phyloP scores from a whole-genome alignment of 2,329 filamentous ascomycete genomes.

The Nigrograna mackinnonii region DNA sequence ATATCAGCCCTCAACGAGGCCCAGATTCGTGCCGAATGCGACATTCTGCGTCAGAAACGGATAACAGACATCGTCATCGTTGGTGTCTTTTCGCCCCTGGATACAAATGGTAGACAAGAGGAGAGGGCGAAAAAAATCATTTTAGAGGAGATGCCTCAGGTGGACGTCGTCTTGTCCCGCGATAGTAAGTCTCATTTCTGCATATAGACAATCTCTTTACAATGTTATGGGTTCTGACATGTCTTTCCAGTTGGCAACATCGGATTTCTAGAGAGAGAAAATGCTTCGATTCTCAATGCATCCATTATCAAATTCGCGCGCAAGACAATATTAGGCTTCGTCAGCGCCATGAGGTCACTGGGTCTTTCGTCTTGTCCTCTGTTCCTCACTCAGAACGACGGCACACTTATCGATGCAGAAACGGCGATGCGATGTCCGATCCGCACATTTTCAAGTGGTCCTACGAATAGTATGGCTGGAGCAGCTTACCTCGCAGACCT shows the following conservation, averaged over 20 bases:
- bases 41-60: background rate
- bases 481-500: background rate
- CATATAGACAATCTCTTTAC: too few relatives aligned
- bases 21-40: background rate
- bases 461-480: background rate
- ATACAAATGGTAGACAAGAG: background rate
- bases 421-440: background rate
- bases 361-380: background rate
- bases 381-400: background rate
- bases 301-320: slow-evolving; percentile 61
- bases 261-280: slow-evolving; percentile 64
- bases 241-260: slow-evolving; percentile 46
- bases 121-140: background rate
- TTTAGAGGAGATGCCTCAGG: background rate
- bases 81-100: background rate
- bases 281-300: slow-evolving; percentile 67
- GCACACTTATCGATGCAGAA: background rate
- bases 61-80: background rate
- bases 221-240: too few relatives aligned
- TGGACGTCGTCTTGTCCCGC: background rate
- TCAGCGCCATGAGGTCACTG: background rate
- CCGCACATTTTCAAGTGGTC: background rate
- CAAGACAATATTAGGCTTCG: background rate
- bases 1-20: background rate
- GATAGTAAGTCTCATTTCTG: too few relatives aligned